Conservation (phyloP, 2,329 filamentous ascomycete species). For the Colletotrichum australisinense region DNA sequence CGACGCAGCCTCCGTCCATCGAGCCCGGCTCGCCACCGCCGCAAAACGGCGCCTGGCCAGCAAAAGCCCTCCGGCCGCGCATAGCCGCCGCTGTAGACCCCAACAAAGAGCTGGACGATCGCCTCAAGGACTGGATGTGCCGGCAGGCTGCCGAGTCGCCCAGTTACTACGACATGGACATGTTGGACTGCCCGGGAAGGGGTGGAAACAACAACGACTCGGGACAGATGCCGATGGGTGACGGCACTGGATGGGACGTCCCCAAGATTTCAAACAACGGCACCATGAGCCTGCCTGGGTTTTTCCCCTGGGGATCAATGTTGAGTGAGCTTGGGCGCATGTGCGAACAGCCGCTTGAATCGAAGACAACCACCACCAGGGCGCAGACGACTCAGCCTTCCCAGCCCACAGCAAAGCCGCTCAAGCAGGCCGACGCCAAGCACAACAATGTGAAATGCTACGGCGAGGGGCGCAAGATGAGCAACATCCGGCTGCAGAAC, state of each 20-base stretch:
- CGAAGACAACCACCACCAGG: not conserved
- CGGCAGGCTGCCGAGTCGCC: not conserved
- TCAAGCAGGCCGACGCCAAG: not conserved
- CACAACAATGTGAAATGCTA: not conserved
- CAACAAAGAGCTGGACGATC: not conserved
- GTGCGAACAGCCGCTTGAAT: not conserved
- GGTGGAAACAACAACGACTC: not conserved
- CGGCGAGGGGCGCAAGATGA: conserved; percentile 3
- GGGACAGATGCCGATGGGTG: not conserved
- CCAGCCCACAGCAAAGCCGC: not conserved
- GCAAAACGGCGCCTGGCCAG: conserved; percentile 33
- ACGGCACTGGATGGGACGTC: not conserved
- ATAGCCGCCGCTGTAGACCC: conserved; percentile 7
- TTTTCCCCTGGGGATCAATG: not conserved
- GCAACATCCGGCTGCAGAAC: conserved; percentile 13
- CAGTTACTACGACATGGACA: conserved; percentile 8
- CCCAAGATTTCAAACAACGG: not conserved
- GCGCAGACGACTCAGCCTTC: not conserved
- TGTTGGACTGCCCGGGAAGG: conserved; percentile 10
- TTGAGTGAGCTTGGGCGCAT: not conserved
- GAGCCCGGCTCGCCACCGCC: conserved; percentile 34
- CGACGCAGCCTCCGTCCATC: conserved; percentile 36
- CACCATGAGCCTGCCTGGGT: not conserved
- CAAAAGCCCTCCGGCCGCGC: conserved; percentile 1
- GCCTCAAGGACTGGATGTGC: not conserved